These are phyloP conservation scores for Ophiostoma piceae DNA, from an alignment of 2,329 filamentous ascomycete genomes.

Conservation along the genomic window DNA sequence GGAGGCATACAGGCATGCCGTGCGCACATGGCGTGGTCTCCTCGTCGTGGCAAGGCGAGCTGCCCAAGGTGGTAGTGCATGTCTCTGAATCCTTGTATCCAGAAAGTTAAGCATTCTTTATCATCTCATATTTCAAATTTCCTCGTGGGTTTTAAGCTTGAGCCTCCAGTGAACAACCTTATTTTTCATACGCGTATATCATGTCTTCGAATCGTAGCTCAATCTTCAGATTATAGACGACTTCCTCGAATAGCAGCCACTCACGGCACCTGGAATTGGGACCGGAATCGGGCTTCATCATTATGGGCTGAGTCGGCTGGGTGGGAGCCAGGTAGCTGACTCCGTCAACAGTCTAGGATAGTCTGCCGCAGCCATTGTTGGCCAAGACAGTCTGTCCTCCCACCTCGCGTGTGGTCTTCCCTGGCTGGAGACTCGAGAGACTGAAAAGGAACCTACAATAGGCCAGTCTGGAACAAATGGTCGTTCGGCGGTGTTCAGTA, in stretches of 20 bases:
- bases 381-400: constrained; percentile 16
- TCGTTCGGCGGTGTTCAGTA: constrained; percentile 11
- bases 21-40: not conserved
- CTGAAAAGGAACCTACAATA: not conserved
- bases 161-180: not conserved
- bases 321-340: not conserved
- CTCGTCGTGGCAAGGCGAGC: not conserved
- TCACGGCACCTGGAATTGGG: not conserved
- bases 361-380: not conserved
- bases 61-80: not conserved
- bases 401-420: constrained; percentile 5
- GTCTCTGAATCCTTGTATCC: not conserved
- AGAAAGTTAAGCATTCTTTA: not conserved
- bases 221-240: not conserved
- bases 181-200: not conserved
- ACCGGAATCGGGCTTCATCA: not conserved
- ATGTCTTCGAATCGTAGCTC: not conserved
- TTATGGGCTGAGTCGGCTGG: not conserved
- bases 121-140: not conserved
- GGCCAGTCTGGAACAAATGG: constrained; percentile 3
- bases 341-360: not conserved
- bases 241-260: not conserved
- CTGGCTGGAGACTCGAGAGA: not conserved
- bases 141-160: not conserved
- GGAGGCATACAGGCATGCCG: not conserved